Base-by-base conservation (phyloP, 2,329 filamentous ascomycete genomes). In the Talaromyces piceae region DNA sequence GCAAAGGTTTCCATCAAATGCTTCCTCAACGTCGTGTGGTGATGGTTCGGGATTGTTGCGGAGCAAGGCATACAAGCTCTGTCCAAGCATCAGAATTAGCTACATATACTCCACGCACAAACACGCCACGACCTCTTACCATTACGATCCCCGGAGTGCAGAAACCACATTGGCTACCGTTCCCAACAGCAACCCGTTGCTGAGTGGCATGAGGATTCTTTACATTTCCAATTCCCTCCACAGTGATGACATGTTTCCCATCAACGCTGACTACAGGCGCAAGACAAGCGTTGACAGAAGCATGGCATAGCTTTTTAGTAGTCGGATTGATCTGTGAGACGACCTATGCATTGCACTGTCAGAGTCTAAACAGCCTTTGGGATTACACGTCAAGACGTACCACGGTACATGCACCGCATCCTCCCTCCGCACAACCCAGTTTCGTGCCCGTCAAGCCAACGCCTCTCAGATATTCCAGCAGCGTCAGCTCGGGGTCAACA, bases 141-240 rank as follows among this genome's bases (percentile, higher is more conserved):
- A 97, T 97, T 56, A 97, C 91, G 62, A 98, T 97, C 2, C 93
- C 93, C 4, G 93, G 93, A 0, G 93, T 97, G 64, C 93, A 98
- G 71, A 98, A 98, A 1, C 91, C 84, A 67, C 84, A 98, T 68
- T 98, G 91, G 59, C 88, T 95, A 45, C 93, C 93, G 72, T 95
- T 93, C 27, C 86, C 82, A 69, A 87, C 87, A 16, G 93, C 91
- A 61, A 98, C 87, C 45, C 93, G 81, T 72, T 97, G 90, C 67
- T 97, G 93, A 3, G 86, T 77, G 2, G 91, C 88, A 73, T 98
- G 93, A 4, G 93, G 93, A 39, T 78, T 82, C 67, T 93, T 86
- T 25, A 88, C 84, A 66, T 86, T 88, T 9, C 93, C 93, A 61
- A 98, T 96, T 5, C 93, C 93, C 71, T 98, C 93, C 37, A 98